A percentile compares a stretch with the other conserved stretches of the same genome.
Evolutionary conservation across 129 eudicot species (phyloP).

Genomic region (Artemisia tridentata): DNA sequence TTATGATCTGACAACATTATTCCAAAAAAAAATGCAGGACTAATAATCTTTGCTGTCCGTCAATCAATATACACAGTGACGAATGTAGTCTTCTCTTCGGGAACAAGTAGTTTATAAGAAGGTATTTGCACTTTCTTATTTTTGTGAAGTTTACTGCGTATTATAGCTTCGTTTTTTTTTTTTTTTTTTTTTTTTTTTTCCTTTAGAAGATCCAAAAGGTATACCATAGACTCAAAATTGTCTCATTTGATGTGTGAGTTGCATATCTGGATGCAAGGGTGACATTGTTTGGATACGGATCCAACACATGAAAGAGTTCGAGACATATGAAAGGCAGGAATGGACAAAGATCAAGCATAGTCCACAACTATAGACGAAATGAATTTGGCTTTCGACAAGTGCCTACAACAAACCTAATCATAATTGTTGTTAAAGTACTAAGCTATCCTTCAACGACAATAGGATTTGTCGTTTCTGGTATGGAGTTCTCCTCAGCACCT

Average conservation of each 20-base stretch:
- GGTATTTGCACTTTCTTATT: not conserved
- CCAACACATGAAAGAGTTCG: constrained; percentile 86
- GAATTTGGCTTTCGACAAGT: constrained; percentile 97
- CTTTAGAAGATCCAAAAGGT: constrained; percentile 88
- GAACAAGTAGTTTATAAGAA: constrained; percentile 23
- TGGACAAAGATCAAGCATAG: constrained; percentile 84
- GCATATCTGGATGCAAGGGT: constrained; percentile 78
- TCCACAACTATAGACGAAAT: constrained; percentile 23
- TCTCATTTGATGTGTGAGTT: constrained; percentile 51
- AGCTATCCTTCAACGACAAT: constrained; percentile 73
- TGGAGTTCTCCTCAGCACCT: constrained; percentile 75
- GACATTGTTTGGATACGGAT: constrained; percentile 73
- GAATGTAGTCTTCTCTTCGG: not conserved
- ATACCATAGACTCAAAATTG: constrained; percentile 91
- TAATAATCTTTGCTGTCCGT: constrained; percentile 47
- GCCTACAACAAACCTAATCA: constrained; percentile 68
- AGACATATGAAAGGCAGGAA: constrained; percentile 77
- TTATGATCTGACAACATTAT: not conserved
- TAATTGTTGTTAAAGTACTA: constrained; percentile 95
- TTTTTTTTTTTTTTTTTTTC: constrained; percentile 10
- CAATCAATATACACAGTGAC: constrained; percentile 59
- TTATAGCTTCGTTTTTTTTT: not conserved
- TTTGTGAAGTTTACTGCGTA: not conserved
- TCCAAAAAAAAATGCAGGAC: constrained; percentile 35
- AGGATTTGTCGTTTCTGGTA: constrained; percentile 70